phyloP scores from a whole-genome alignment of 768 basidiomycete genomes.

The Amylocystis lapponica region DNA sequence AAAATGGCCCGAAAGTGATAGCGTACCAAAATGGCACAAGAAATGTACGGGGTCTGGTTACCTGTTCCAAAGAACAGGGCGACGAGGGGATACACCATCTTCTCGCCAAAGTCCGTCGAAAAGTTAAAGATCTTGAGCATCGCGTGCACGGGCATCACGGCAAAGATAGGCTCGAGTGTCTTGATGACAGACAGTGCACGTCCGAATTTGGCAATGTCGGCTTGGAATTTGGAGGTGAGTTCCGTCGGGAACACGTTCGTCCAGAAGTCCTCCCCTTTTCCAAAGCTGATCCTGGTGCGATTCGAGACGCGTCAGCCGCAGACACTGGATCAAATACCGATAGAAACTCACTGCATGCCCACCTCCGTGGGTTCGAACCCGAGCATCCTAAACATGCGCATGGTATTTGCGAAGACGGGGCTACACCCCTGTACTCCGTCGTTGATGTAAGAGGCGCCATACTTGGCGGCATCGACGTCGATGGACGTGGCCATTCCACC shows the following conservation, averaged over 20 bases:
- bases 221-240: slow-evolving; percentile 23
- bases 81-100: slow-evolving; percentile 31
- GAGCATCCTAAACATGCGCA: slow-evolving; percentile 29
- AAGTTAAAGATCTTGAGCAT: slow-evolving; percentile 31
- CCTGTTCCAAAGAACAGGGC: slow-evolving; percentile 33
- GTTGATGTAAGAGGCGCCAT: slow-evolving; percentile 31
- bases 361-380: slow-evolving; percentile 29
- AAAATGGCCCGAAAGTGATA: background rate
- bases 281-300: slow-evolving; percentile 25
- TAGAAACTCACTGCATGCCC: slow-evolving; percentile 25
- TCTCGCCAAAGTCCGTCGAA: slow-evolving; percentile 30
- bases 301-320: too few species aligned
- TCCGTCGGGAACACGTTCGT: slow-evolving; percentile 33
- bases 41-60: slow-evolving; percentile 32
- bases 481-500: slow-evolving; percentile 33
- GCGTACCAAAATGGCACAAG: slow-evolving; percentile 26
- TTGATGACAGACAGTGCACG: slow-evolving; percentile 26
- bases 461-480: slow-evolving; percentile 24
- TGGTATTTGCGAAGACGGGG: slow-evolving; percentile 30
- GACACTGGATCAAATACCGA: too few species aligned
- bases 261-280: slow-evolving; percentile 32
- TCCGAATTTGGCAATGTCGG: slow-evolving; percentile 29
- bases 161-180: slow-evolving; percentile 26
- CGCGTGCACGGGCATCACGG: slow-evolving; percentile 27
- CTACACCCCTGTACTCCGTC: slow-evolving; percentile 32